A percentile compares a stretch with the other conserved stretches of the same genome.
Conservation (phyloP, 1,139 yeast genomes). For the Zygoascus sp. region DNA sequence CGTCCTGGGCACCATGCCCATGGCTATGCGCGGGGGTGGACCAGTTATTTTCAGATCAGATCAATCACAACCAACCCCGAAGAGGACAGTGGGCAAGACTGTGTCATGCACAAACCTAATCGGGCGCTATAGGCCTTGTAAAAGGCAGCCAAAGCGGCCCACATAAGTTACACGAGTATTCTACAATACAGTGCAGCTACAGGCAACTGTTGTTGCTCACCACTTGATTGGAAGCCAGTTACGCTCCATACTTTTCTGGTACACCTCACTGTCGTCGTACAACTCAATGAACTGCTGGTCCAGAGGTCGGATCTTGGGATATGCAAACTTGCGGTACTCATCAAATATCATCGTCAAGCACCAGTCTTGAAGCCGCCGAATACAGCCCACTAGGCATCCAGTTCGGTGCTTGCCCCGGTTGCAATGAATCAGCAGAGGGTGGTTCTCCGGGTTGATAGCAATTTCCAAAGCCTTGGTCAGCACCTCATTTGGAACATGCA, state of each 20-base stretch:
- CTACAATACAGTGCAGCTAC: no score
- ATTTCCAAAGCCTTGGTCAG: slow-evolving; percentile 79
- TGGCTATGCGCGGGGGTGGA: no score
- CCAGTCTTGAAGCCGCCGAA: slow-evolving; percentile 86
- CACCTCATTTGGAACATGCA: slow-evolving; percentile 57
- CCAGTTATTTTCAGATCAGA: no score
- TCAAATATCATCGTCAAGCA: slow-evolving; percentile 88
- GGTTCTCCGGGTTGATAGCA: slow-evolving; percentile 77
- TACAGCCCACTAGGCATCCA: slow-evolving; percentile 91
- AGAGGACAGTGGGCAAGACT: no score
- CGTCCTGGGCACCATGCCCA: no score
- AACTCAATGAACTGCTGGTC: slow-evolving; percentile 94
- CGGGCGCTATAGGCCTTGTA: no score
- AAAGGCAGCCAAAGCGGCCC: no score
- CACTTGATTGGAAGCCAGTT: slow-evolving; percentile 66
- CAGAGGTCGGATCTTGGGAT: slow-evolving; percentile 90
- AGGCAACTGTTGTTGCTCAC: no score
- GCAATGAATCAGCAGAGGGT: slow-evolving; percentile 89
- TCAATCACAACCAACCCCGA: no score
- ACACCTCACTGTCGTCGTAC: slow-evolving; percentile 64
- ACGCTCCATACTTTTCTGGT: slow-evolving; percentile 46
- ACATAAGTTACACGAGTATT: no score
- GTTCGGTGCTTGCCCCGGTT: slow-evolving; percentile 96
- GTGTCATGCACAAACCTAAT: no score
- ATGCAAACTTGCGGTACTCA: slow-evolving; percentile 89